Evolutionary conservation across 2,329 filamentous ascomycete genomes (phyloP).

Genomic region (Fusarium brachygibbosum): DNA sequence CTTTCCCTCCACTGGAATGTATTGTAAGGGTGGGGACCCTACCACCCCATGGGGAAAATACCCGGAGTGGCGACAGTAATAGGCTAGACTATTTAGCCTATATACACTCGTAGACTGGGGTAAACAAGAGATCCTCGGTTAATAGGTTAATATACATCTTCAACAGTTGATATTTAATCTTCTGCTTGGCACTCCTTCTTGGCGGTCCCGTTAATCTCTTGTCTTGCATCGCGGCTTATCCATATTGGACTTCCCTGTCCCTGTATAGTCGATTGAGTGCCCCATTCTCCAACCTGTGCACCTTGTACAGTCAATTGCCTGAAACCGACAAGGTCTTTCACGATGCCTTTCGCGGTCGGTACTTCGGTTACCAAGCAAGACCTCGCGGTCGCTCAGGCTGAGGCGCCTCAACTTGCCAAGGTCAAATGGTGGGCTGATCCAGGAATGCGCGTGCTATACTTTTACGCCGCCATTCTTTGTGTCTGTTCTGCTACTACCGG

Average conservation of each 20-base stretch:
- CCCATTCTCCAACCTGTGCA: not conserved
- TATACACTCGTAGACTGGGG: constrained; percentile 1
- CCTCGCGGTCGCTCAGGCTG: constrained; percentile 57
- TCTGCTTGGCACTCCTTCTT: constrained; percentile 17
- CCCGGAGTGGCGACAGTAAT: not conserved
- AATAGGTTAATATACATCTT: constrained; percentile 15
- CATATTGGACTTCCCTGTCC: not conserved
- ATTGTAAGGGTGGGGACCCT: not conserved
- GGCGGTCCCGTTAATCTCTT: not conserved
- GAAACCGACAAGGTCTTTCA: not conserved
- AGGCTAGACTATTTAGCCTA: constrained; percentile 19
- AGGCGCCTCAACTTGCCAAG: constrained; percentile 65
- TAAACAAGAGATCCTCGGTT: constrained; percentile 8
- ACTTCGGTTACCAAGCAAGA: constrained; percentile 24
- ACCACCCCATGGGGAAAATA: not conserved
- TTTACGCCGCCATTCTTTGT: constrained; percentile 66
- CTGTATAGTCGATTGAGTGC: not conserved
- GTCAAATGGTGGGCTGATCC: constrained; percentile 70
- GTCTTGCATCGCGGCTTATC: not conserved
- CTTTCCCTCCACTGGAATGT: not conserved
- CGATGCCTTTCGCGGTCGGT: constrained; percentile 29
- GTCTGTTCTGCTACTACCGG: constrained; percentile 73
- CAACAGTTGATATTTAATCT: constrained; percentile 11
- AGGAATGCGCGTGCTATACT: constrained; percentile 62
- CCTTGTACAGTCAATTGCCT: too few relatives aligned